These are phyloP conservation scores for Penicillium goetzii DNA, from an alignment of 495 filamentous ascomycete species.

Conservation along the genomic window DNA sequence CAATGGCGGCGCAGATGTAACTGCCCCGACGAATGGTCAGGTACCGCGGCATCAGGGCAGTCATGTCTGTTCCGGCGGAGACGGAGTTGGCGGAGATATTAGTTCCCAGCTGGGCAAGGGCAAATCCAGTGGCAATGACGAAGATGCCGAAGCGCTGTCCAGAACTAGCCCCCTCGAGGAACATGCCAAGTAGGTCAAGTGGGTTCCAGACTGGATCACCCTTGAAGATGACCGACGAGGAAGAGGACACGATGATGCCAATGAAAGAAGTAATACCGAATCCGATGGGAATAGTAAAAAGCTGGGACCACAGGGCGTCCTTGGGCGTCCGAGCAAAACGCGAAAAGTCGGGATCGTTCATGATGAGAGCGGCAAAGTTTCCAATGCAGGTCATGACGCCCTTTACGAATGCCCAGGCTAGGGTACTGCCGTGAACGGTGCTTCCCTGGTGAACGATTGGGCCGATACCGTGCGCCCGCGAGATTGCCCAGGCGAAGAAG, in stretches of 20 bases:
- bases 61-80: constrained; percentile 89
- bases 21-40: constrained; percentile 89
- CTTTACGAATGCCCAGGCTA: constrained; percentile 82
- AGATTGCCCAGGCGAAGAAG: constrained; percentile 90
- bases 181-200: constrained; percentile 70
- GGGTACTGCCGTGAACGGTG: constrained; percentile 63
- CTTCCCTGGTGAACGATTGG: constrained; percentile 78
- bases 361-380: constrained; percentile 83
- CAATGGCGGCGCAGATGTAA: constrained; percentile 83
- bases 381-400: constrained; percentile 88
- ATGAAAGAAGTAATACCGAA: constrained; percentile 92
- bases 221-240: constrained; percentile 75
- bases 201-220: constrained; percentile 85
- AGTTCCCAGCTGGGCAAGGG: constrained; percentile 86
- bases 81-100: constrained; percentile 94
- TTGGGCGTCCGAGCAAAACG: constrained; percentile 81
- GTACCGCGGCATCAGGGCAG: constrained; percentile 83
- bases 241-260: constrained; percentile 90
- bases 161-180: constrained; percentile 74
- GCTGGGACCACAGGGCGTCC: constrained; percentile 87
- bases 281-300: constrained; percentile 82
- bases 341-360: constrained; percentile 86
- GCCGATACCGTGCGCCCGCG: constrained; percentile 80
- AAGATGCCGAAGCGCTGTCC: constrained; percentile 87
- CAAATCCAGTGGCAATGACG: constrained; percentile 79